A percentile compares a stretch with the other conserved stretches of the same genome.
These are phyloP conservation scores for Pueraria montana DNA, from an alignment of 306 rosid genomes.

Conservation along the genomic window DNA sequence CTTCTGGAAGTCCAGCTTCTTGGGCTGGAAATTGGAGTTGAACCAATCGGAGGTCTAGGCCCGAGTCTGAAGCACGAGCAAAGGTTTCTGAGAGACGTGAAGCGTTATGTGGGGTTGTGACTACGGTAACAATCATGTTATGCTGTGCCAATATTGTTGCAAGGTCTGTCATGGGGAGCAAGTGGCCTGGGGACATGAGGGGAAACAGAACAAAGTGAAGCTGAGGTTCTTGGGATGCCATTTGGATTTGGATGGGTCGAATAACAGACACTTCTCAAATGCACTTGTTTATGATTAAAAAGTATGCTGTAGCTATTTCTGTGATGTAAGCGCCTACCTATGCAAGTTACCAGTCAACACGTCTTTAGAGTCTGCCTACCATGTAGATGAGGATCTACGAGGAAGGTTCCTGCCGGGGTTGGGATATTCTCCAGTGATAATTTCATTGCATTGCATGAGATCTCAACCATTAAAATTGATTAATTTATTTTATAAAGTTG, in stretches of 20 bases:
- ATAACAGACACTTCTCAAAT: background rate
- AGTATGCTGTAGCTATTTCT: background rate
- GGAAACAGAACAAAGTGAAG: conserved; percentile 64
- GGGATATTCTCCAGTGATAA: no score
- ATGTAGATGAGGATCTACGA: no score
- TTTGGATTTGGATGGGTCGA: conserved; percentile 4
- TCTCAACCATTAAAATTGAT: no score
- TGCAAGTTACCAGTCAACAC: conserved; percentile 16
- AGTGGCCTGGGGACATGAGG: conserved; percentile 58
- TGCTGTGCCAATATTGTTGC: conserved; percentile 53
- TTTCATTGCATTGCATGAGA: no score
- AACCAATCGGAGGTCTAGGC: conserved; percentile 38
- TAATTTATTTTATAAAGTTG: no score
- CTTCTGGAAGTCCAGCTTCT: conserved; percentile 63
- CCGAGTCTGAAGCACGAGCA: background rate
- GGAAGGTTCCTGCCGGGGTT: no score
- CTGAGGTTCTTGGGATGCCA: conserved; percentile 47
- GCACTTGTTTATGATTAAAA: background rate
- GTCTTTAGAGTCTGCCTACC: no score
- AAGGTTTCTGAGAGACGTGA: conserved; percentile 51
- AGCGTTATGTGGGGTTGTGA: conserved; percentile 58
- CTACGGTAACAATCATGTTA: conserved; percentile 48
- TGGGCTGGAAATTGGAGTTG: conserved; percentile 52
- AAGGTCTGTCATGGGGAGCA: conserved; percentile 58
- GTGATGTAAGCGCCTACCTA: conserved; percentile 23